Conservation (phyloP, 768 basidiomycete genomes). For the Mrakia gelida region DNA sequence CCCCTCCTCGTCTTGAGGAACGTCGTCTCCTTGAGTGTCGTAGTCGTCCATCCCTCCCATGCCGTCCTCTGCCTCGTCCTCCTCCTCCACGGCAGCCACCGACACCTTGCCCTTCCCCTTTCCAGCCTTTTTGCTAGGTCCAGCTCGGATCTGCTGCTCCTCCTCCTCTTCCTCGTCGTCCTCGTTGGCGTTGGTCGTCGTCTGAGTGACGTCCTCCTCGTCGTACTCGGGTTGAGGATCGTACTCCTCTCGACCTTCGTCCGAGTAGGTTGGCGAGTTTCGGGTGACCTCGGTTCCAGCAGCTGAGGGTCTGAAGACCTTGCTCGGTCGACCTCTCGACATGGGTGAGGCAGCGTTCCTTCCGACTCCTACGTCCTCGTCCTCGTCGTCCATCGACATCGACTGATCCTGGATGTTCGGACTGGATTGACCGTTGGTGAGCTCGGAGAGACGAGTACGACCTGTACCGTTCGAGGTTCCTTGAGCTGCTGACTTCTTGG, state of each 20-base stretch:
- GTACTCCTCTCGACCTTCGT: conserved; percentile 21
- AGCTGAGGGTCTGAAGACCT: background rate
- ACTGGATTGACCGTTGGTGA: conserved; percentile 2
- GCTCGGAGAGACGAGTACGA: background rate
- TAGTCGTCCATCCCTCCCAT: conserved; percentile 13
- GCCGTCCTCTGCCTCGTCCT: conserved; percentile 3
- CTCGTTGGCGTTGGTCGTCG: background rate
- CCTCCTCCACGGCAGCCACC: background rate
- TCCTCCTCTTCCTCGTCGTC: background rate
- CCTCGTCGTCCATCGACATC: conserved; percentile 11
- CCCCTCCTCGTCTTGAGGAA: background rate
- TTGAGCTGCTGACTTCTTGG: background rate
- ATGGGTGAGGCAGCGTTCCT: background rate
- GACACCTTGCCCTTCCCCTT: background rate
- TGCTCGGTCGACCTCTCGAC: conserved; percentile 2
- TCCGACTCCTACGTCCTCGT: background rate
- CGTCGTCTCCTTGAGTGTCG: conserved; percentile 12
- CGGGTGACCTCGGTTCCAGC: background rate
- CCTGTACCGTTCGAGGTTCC: background rate
- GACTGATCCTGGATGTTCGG: background rate
- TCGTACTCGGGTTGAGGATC: conserved; percentile 15
- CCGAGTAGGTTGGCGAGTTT: background rate
- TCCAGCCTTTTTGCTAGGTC: conserved; percentile 6
- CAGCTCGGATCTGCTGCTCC: background rate
- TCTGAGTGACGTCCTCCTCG: background rate